Evolutionary conservation across 2,329 filamentous ascomycete species (phyloP).

Genomic region (Thielaviopsis euricoi): DNA sequence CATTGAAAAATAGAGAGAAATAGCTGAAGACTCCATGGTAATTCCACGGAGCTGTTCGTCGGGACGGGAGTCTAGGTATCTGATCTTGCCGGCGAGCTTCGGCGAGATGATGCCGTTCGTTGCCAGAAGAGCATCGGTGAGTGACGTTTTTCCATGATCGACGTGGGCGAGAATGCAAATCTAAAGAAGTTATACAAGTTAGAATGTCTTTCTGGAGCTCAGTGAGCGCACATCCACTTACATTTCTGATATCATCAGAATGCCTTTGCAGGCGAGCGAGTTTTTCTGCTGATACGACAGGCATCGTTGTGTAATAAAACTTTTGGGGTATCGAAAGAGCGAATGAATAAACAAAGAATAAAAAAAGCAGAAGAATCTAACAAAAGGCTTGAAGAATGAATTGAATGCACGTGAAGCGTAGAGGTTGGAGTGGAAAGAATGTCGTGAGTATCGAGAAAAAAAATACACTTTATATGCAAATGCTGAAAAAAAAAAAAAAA

Average conservation of each 20-base stretch:
- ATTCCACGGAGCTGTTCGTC: slow-evolving; percentile 94
- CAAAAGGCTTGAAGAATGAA: neutral
- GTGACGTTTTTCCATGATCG: slow-evolving; percentile 95
- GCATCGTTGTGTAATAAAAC: slow-evolving; percentile 46
- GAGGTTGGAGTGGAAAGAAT: neutral
- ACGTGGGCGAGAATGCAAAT: slow-evolving; percentile 95
- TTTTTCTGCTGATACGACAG: slow-evolving; percentile 79
- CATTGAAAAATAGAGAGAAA: slow-evolving; percentile 91
- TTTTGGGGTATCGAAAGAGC: slow-evolving; percentile 1
- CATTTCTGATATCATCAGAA: slow-evolving; percentile 82
- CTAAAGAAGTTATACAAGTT: slow-evolving; percentile 23
- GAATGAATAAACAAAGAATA: slow-evolving; percentile 11
- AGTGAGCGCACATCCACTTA: slow-evolving; percentile 26
- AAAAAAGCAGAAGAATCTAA: slow-evolving; percentile 1
- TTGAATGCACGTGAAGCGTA: neutral
- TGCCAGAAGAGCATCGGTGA: slow-evolving; percentile 88
- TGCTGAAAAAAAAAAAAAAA: neutral
- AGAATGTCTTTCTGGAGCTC: slow-evolving; percentile 9
- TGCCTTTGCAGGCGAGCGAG: slow-evolving; percentile 79
- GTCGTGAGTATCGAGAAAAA: slow-evolving; percentile 10
- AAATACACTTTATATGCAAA: neutral
- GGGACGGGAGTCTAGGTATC: slow-evolving; percentile 88
- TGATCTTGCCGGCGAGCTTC: slow-evolving; percentile 92
- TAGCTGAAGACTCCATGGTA: slow-evolving; percentile 99
- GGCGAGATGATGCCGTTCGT: slow-evolving; percentile 99